These are phyloP conservation scores for Ophiostoma fasciatum DNA, from an alignment of 2,329 filamentous ascomycete species.

Conservation along the genomic window DNA sequence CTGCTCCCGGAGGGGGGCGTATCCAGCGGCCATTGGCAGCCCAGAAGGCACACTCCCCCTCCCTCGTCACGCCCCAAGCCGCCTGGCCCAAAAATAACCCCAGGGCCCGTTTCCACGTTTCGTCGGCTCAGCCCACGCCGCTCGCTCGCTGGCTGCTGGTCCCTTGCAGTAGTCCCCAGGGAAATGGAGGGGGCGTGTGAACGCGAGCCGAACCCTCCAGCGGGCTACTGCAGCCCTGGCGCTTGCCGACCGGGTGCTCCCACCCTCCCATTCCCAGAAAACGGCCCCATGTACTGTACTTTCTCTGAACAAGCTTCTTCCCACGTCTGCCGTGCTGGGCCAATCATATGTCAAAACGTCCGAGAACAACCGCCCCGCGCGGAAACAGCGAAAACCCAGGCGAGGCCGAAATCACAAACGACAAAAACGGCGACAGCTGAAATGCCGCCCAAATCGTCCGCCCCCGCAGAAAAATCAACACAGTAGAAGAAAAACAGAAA, in stretches of 20 bases:
- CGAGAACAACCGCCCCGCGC: constrained; percentile 25
- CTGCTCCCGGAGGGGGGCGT: too few relatives aligned
- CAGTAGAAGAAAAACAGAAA: not conserved
- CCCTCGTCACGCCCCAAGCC: constrained; percentile 6
- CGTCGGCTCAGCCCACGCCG: not conserved
- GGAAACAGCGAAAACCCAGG: too few relatives aligned
- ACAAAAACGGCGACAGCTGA: not conserved
- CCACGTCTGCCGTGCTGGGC: constrained; percentile 22
- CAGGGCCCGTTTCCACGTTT: constrained; percentile 1
- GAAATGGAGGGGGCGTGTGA: constrained; percentile 7
- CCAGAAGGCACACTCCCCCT: constrained; percentile 10
- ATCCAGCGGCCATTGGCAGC: not conserved
- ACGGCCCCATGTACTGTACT: constrained; percentile 24
- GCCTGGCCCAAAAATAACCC: not conserved
- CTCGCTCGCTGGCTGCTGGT: not conserved
- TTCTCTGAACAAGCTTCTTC: constrained; percentile 19
- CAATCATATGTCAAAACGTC: constrained; percentile 41
- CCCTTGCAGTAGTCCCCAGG: constrained; percentile 9
- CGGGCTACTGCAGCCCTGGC: constrained; percentile 17
- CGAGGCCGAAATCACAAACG: not conserved
- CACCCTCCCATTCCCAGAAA: constrained; percentile 8
- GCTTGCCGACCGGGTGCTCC: constrained; percentile 13
- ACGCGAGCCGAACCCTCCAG: too few relatives aligned
- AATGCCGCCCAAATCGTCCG: not conserved
- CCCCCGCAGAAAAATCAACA: too few relatives aligned